Percentiles rank a stretch among this genome's conserved stretches.
phyloP scores from a whole-genome alignment of 2,329 filamentous ascomycete genomes.

The Cyphellophora europaea region DNA sequence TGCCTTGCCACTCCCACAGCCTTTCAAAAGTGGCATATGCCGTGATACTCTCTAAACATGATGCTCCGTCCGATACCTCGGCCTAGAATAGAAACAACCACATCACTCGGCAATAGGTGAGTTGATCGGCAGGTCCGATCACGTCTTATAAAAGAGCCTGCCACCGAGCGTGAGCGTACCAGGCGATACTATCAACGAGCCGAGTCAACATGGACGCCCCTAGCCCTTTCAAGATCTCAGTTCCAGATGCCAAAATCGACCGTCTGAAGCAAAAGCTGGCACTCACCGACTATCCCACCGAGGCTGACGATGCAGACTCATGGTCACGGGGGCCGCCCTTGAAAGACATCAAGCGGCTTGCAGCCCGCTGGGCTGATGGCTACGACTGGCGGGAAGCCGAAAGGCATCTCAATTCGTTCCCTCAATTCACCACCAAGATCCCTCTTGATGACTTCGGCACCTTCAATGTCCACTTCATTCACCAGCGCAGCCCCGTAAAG shows the following conservation, averaged over 20 bases:
- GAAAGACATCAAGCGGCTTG: constrained; percentile 50
- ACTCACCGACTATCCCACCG: constrained; percentile 45
- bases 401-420: constrained; percentile 46
- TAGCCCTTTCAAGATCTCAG: constrained; percentile 37
- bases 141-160: no score
- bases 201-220: constrained; percentile 5
- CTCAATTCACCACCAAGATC: constrained; percentile 42
- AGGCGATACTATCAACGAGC: no score
- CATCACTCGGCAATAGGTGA: no score
- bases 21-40: no score
- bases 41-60: no score
- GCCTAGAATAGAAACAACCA: no score
- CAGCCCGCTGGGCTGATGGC: constrained; percentile 44
- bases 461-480: constrained; percentile 56
- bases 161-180: no score
- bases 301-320: constrained; percentile 31
- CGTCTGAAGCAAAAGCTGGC: constrained; percentile 46
- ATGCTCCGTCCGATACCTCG: no score
- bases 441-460: constrained; percentile 49
- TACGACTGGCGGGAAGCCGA: constrained; percentile 56
- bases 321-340: constrained; percentile 54
- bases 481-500: constrained; percentile 42
- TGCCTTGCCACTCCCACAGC: no score
- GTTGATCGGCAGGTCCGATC: no score
- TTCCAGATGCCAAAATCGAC: constrained; percentile 43